phyloP scores from a whole-genome alignment of 257 asterid species.

The Marsdenia floribunda region DNA sequence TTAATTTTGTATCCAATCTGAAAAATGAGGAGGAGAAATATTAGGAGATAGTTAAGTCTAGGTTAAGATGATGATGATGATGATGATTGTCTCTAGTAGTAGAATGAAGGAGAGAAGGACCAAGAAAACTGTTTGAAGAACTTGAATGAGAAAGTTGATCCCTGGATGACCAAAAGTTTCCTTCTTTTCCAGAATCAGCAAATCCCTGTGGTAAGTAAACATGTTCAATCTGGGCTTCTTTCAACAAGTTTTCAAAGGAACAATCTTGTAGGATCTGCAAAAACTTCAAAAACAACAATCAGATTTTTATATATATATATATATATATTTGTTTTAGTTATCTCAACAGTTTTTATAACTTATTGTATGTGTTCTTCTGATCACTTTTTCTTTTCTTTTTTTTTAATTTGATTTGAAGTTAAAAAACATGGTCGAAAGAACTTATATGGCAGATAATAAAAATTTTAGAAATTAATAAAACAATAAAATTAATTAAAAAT shows the following conservation, averaged over 20 bases:
- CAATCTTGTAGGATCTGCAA: conserved; percentile 2
- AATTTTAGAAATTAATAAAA: too few relatives aligned
- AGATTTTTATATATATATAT: too few relatives aligned
- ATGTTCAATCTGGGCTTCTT: conserved; percentile 2
- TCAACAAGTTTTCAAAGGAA: not conserved
- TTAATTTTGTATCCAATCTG: too few relatives aligned
- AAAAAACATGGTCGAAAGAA: too few relatives aligned
- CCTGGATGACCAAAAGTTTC: conserved; percentile 7
- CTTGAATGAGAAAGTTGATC: conserved; percentile 11
- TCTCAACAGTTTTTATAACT: too few relatives aligned
- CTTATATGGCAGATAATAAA: too few relatives aligned
- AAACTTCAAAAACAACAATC: not conserved
- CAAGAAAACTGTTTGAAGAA: conserved; percentile 8
- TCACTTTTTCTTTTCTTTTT: too few relatives aligned
- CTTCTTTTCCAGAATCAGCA: conserved; percentile 1
- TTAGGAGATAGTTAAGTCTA: conserved; percentile 14
- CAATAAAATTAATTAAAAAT: too few relatives aligned
- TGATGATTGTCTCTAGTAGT: conserved; percentile 5
- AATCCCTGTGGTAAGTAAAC: not conserved
- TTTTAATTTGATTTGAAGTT: too few relatives aligned
- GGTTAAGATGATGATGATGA: conserved; percentile 12
- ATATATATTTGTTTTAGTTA: too few relatives aligned
- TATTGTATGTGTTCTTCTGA: too few relatives aligned
- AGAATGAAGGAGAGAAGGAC: not conserved
- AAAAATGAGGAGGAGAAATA: not conserved